Percentiles rank a stretch among this genome's conserved stretches.
Evolutionary conservation across 148 eudicot genomes (phyloP).

Genomic region (Camellia japonica): DNA sequence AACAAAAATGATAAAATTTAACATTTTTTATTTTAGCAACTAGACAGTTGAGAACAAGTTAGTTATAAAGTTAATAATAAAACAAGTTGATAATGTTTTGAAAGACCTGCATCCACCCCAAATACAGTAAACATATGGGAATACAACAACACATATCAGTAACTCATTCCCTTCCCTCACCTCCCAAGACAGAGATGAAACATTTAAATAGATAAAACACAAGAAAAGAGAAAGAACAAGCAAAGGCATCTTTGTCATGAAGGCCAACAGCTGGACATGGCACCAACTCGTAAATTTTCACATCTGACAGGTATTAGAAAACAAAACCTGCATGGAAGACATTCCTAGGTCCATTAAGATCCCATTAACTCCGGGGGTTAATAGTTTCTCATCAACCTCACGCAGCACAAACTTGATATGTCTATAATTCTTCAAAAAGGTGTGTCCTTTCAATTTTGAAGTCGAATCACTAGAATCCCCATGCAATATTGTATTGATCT

Average conservation of each 20-base stretch:
- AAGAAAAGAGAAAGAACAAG: neutral
- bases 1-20: neutral
- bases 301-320: constrained; percentile 4
- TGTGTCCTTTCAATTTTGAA: constrained; percentile 45
- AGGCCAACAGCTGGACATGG: neutral
- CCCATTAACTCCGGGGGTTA: constrained; percentile 62
- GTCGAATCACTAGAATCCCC: constrained; percentile 24
- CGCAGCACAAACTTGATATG: constrained; percentile 51
- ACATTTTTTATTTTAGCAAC: no score
- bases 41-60: neutral
- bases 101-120: neutral
- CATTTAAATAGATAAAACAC: neutral
- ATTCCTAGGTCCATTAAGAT: constrained; percentile 96
- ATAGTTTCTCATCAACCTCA: constrained; percentile 55
- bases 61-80: neutral
- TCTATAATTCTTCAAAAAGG: constrained; percentile 59
- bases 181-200: neutral
- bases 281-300: neutral
- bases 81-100: neutral
- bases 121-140: neutral
- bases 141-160: no score
- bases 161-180: neutral
- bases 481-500: constrained; percentile 38
- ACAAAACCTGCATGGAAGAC: constrained; percentile 97
- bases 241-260: neutral